Base-by-base conservation (phyloP, 1,284 basidiomycete species). In the Ceraceosorus guamensis region DNA sequence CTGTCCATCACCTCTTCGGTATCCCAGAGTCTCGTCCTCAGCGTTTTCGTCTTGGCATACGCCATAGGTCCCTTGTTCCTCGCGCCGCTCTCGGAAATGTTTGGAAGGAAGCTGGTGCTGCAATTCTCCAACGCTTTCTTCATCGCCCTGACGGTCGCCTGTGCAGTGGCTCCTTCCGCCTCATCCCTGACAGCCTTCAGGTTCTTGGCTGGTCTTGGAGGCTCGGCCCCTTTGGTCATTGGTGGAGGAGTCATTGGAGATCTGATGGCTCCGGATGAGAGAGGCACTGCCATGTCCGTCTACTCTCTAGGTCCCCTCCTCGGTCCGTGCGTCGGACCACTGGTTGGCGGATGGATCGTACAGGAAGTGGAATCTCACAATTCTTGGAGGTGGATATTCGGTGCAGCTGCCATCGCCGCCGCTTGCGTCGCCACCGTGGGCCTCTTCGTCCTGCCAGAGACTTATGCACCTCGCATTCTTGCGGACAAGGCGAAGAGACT, bases 221-320 rank as follows among this genome's bases (percentile, higher is more conserved):
- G 73, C 5, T 60, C 61, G n/a, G 74, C 76, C 0, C 70, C 74
- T 0, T 47, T 77, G 0, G 59, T 66, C 2, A 65, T 71, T 44
- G 70, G 70, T 14, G 86, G 85, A 45, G 87, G 85, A 2, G 81
- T 85, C 1, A 77, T 89, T 0, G 81, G 83, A 2, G 88, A 89
- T 73, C 79, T 85, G 46, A 89, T 84, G 82, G 72, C 68, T n/a
- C 71, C 85, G 0, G 84, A 87, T 56, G 80, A 70, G 57, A 53
- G 70, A 44, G 67, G 67, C 11, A 50, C 46, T 18, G 63, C 61
- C 0, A 65, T 67, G 65, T 48, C 63, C 1, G 33, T 63, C 13
- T 67, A 87, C 72, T 84, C 86, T 0, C 76, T 88, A 5, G 84
- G 84, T 0, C 76, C 71, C 4, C 46, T 73, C 14, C 55, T 71